Evolutionary conservation across 192 early-diverging fungal genomes (phyloP).

Genomic region (Coemansia javaensis): DNA sequence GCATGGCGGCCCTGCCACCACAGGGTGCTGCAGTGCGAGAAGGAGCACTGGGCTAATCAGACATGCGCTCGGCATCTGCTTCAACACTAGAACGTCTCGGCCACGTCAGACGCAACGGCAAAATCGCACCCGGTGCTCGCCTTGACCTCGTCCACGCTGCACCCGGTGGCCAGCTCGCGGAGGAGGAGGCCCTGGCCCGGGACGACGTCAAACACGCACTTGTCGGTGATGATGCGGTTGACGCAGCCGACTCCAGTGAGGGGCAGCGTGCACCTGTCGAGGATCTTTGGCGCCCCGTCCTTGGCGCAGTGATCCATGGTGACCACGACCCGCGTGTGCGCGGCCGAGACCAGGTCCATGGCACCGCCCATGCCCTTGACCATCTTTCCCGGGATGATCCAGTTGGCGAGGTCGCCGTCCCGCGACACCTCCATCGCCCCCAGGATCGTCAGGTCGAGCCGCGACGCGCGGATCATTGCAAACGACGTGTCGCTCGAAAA

Average conservation of each 20-base stretch:
- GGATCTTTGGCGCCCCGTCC: constrained; percentile 65
- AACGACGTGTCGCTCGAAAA: constrained; percentile 70
- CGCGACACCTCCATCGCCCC: constrained; percentile 59
- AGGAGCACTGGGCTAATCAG: no score
- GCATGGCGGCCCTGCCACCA: no score
- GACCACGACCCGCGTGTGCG: constrained; percentile 63
- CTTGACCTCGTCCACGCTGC: constrained; percentile 58
- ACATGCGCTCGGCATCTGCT: no score
- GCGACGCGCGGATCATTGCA: constrained; percentile 70
- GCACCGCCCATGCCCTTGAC: constrained; percentile 80
- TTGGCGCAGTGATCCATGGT: constrained; percentile 60
- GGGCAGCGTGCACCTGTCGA: constrained; percentile 64
- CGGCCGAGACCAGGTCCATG: constrained; percentile 70
- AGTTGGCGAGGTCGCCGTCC: constrained; percentile 70
- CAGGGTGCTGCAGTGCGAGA: no score
- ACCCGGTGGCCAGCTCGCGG: constrained; percentile 57
- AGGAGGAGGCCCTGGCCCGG: constrained; percentile 45
- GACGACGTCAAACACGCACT: constrained; percentile 65
- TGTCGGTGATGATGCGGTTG: constrained; percentile 61
- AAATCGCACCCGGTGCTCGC: constrained; percentile 54
- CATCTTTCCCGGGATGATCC: constrained; percentile 78
- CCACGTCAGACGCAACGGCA: constrained; percentile 37
- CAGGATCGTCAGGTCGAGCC: constrained; percentile 66
- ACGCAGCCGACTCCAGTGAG: constrained; percentile 63
- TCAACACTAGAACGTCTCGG: constrained; percentile 27